These are phyloP conservation scores for Haematococcus lacustris DNA, from an alignment of 139 green algal species.

Conservation along the genomic window DNA sequence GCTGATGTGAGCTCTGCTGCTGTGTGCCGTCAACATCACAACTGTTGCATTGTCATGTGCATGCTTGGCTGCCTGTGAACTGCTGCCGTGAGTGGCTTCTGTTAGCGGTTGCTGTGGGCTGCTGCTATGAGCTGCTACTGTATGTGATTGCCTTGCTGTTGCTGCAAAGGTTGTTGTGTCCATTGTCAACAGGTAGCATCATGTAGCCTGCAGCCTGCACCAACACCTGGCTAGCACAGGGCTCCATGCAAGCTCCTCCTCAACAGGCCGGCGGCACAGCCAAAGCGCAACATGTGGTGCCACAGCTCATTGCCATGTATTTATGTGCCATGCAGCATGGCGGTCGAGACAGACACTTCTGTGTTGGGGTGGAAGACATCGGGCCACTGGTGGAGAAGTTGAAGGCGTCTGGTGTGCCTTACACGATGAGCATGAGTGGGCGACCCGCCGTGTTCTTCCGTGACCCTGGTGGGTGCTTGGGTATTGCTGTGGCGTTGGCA, in stretches of 20 bases:
- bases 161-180: too few relatives aligned
- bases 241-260: neutral
- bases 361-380: slow-evolving; percentile 62
- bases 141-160: neutral
- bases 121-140: neutral
- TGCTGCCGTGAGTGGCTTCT: neutral
- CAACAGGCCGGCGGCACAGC: neutral
- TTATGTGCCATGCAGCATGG: slow-evolving; percentile 52
- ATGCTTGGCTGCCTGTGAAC: neutral
- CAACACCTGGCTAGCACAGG: neutral
- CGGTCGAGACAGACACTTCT: slow-evolving; percentile 81
- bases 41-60: neutral
- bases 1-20: neutral
- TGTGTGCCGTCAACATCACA: neutral
- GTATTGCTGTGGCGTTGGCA: too few relatives aligned
- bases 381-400: slow-evolving; percentile 54
- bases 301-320: neutral
- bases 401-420: slow-evolving; percentile 51
- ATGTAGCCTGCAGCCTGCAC: too few relatives aligned
- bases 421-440: slow-evolving; percentile 70
- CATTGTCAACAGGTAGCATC: too few relatives aligned
- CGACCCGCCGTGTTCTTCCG: slow-evolving; percentile 82
- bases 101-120: too few relatives aligned
- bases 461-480: slow-evolving; percentile 58
- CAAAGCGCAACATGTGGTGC: neutral